phyloP scores from a whole-genome alignment of 495 filamentous ascomycete species.

The Aspergillus sclerotioniger region DNA sequence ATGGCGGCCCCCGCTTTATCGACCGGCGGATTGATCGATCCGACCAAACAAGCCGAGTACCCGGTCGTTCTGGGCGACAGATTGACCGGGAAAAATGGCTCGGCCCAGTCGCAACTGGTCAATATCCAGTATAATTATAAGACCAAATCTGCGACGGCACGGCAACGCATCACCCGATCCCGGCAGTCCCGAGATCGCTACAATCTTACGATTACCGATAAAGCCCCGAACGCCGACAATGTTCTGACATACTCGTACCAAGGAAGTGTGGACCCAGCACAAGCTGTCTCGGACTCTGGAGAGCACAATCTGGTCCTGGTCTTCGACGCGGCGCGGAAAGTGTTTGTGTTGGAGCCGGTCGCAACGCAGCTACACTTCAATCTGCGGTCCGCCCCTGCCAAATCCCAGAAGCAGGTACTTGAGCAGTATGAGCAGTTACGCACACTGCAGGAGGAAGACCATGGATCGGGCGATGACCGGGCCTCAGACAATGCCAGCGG shows the following conservation, averaged over 20 bases:
- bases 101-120: conserved; percentile 28
- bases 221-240: conserved; percentile 41
- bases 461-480: conserved; percentile 40
- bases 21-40: conserved; percentile 42
- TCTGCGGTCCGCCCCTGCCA: conserved; percentile 47
- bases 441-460: conserved; percentile 41
- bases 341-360: conserved; percentile 52
- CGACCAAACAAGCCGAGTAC: conserved; percentile 50
- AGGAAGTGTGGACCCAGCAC: conserved; percentile 46
- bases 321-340: conserved; percentile 51
- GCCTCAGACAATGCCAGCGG: conserved; percentile 36
- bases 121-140: conserved; percentile 56
- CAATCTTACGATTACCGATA: conserved; percentile 51
- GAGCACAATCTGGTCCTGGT: conserved; percentile 47
- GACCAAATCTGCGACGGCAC: conserved; percentile 43
- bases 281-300: conserved; percentile 25
- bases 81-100: conserved; percentile 28
- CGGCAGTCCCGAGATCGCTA: conserved; percentile 40
- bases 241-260: conserved; percentile 47
- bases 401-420: conserved; percentile 43
- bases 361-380: conserved; percentile 57
- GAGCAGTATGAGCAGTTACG: conserved; percentile 48
- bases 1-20: conserved; percentile 41
- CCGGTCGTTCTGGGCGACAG: conserved; percentile 45
- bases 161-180: conserved; percentile 42